These are phyloP conservation scores for Coemansia sp. DNA, from an alignment of 192 early-diverging fungal genomes.

Conservation along the genomic window DNA sequence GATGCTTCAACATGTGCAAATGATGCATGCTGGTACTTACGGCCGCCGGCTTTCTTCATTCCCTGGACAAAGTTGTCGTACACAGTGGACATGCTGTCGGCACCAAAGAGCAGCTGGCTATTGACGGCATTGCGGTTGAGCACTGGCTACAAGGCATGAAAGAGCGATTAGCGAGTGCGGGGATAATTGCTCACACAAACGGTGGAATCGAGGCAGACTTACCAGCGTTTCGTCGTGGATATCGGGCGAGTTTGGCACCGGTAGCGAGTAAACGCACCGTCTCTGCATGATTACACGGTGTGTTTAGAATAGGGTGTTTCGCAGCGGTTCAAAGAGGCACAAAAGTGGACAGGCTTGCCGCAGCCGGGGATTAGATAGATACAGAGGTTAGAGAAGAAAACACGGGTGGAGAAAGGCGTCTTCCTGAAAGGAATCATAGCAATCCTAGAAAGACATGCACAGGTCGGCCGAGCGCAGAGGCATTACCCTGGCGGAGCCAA, in stretches of 20 bases:
- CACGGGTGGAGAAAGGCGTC: neutral
- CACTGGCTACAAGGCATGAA: conserved; percentile 33
- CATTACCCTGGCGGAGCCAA: neutral
- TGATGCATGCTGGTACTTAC: conserved; percentile 27
- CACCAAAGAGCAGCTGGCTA: conserved; percentile 58
- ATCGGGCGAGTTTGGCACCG: conserved; percentile 44
- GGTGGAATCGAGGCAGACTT: conserved; percentile 9
- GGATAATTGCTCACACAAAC: neutral
- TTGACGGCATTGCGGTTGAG: conserved; percentile 47
- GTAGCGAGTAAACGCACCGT: conserved; percentile 39
- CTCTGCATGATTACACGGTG: conserved; percentile 23
- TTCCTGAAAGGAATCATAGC: neutral
- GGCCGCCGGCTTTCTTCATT: conserved; percentile 61
- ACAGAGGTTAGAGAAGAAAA: neutral
- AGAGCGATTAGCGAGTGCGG: neutral
- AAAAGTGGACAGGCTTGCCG: neutral
- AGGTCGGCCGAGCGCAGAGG: neutral
- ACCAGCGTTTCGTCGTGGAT: conserved; percentile 47
- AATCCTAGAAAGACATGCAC: neutral
- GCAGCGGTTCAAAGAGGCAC: neutral
- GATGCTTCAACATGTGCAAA: neutral
- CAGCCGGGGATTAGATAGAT: neutral
- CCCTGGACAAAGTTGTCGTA: conserved; percentile 79
- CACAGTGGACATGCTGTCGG: conserved; percentile 59
- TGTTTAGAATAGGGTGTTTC: neutral